Evolutionary conservation across 768 basidiomycete genomes (phyloP).

Genomic region (Suillus spraguei): DNA sequence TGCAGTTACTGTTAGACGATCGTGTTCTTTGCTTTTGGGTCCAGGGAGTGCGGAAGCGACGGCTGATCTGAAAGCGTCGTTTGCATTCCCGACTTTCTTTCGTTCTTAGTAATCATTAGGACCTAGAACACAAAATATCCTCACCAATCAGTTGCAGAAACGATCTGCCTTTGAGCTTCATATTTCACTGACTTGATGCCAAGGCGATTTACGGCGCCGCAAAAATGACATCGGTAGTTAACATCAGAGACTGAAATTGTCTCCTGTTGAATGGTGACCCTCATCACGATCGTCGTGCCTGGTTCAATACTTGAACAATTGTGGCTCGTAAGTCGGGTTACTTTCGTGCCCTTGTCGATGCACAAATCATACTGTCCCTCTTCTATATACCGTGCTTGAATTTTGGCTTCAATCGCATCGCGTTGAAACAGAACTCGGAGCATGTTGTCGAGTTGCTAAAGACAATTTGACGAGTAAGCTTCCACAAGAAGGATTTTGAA

Average conservation of each 20-base stretch:
- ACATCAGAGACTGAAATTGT: neutral
- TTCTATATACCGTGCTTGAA: conserved; percentile 22
- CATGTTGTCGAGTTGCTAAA: conserved; percentile 27
- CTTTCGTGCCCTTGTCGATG: conserved; percentile 25
- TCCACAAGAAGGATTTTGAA: neutral
- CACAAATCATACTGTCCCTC: conserved; percentile 27
- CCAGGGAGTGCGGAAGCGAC: neutral
- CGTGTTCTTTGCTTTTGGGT: too few species aligned
- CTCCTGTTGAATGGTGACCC: conserved; percentile 24
- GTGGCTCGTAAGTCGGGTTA: conserved; percentile 25
- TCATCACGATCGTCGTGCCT: conserved; percentile 29
- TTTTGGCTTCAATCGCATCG: conserved; percentile 22
- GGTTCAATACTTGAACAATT: conserved; percentile 29
- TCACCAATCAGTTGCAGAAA: conserved; percentile 30
- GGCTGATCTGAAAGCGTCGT: conserved; percentile 27
- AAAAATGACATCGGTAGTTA: conserved; percentile 25
- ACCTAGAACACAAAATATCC: neutral
- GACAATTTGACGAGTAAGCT: neutral
- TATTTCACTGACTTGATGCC: conserved; percentile 1
- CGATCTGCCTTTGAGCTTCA: conserved; percentile 15
- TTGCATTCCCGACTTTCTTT: conserved; percentile 26
- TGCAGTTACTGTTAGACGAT: too few species aligned
- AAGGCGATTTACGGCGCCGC: conserved; percentile 3
- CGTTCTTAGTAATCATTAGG: conserved; percentile 12
- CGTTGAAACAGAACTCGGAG: conserved; percentile 19